phyloP scores from a whole-genome alignment of 805 yeast genomes.

The Sungouiozyma intestinalis region DNA sequence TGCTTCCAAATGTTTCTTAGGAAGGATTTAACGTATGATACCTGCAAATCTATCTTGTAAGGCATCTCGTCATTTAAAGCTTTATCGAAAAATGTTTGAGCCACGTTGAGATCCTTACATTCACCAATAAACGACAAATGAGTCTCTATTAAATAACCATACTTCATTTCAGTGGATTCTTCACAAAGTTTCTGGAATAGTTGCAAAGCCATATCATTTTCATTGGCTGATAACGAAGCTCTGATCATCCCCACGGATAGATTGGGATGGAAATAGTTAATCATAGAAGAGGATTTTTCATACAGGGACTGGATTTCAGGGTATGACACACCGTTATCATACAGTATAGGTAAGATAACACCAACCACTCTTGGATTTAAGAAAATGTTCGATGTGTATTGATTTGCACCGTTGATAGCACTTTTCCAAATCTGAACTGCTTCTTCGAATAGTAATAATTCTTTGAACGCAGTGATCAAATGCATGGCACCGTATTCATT shows the following conservation, averaged over 20 bases:
- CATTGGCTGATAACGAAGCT: constrained; percentile 56
- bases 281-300: constrained; percentile 32
- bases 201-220: constrained; percentile 54
- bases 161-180: constrained; percentile 36
- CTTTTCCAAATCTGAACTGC: constrained; percentile 63
- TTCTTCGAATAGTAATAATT: constrained; percentile 49
- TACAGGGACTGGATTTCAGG: constrained; percentile 51
- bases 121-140: constrained; percentile 72
- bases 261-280: constrained; percentile 32
- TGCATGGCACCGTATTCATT: constrained; percentile 49
- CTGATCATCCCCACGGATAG: constrained; percentile 64
- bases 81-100: constrained; percentile 64
- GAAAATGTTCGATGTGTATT: constrained; percentile 31
- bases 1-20: constrained; percentile 49
- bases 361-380: constrained; percentile 59
- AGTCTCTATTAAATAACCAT: constrained; percentile 54
- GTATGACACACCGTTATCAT: constrained; percentile 49
- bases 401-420: constrained; percentile 22
- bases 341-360: constrained; percentile 55
- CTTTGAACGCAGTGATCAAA: constrained; percentile 47
- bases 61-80: constrained; percentile 65
- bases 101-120: constrained; percentile 60
- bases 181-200: constrained; percentile 51
- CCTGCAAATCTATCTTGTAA: constrained; percentile 58
- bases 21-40: constrained; percentile 59